These are phyloP conservation scores for Fusarium sp. DNA, from an alignment of 2,329 filamentous ascomycete genomes.

Conservation along the genomic window DNA sequence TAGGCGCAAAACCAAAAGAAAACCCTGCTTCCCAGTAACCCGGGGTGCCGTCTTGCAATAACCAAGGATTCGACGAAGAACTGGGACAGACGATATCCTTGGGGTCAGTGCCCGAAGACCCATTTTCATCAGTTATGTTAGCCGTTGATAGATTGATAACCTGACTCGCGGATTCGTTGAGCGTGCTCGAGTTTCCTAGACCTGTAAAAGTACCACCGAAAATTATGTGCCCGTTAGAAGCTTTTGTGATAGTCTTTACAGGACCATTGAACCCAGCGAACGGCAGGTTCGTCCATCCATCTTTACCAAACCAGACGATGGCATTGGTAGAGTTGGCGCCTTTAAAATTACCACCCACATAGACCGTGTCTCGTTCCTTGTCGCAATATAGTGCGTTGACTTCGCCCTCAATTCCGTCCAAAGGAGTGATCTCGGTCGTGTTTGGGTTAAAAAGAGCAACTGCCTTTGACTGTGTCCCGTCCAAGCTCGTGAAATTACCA, in stretches of 20 bases:
- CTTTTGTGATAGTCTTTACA: conserved; percentile 85
- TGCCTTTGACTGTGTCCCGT: conserved; percentile 78
- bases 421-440: conserved; percentile 75
- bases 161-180: conserved; percentile 77
- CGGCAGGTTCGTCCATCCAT: conserved; percentile 82
- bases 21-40: conserved; percentile 90
- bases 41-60: conserved; percentile 76
- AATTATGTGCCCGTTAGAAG: conserved; percentile 84
- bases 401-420: conserved; percentile 84
- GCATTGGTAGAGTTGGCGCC: conserved; percentile 88
- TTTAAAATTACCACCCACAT: conserved; percentile 89
- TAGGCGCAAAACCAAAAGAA: conserved; percentile 86
- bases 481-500: conserved; percentile 95
- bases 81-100: conserved; percentile 83
- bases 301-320: conserved; percentile 78
- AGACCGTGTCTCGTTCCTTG: conserved; percentile 79
- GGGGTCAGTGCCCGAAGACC: conserved; percentile 73
- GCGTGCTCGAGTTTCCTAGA: conserved; percentile 81
- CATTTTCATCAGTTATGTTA: conserved; percentile 75
- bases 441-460: conserved; percentile 85
- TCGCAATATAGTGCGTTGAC: conserved; percentile 90
- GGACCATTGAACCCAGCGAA: conserved; percentile 97
- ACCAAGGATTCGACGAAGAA: conserved; percentile 82
- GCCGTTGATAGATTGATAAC: conserved; percentile 87
- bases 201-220: conserved; percentile 94